Evolutionary conservation across 352 stramenopile genomes (phyloP).

Genomic region (Phytophthora rubi): DNA sequence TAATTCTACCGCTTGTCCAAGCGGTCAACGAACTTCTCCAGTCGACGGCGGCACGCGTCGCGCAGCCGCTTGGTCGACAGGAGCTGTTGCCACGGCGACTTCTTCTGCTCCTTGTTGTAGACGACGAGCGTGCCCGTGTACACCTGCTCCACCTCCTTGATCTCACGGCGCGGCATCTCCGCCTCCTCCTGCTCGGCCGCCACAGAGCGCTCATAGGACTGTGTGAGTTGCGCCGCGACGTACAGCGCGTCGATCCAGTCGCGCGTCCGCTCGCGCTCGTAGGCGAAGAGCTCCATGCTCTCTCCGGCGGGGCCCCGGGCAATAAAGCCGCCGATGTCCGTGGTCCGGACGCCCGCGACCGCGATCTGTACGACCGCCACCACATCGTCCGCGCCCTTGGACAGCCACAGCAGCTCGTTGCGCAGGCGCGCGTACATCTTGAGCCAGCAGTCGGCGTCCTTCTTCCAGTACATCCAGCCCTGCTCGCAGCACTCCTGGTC

Average conservation of each 20-base stretch:
- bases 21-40: conserved; percentile 69
- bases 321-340: conserved; percentile 55
- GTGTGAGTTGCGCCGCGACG: conserved; percentile 62
- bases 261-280: conserved; percentile 57
- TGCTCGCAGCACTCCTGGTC: conserved; percentile 39
- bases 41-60: conserved; percentile 50
- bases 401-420: conserved; percentile 76
- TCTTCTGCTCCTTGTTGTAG: conserved; percentile 67
- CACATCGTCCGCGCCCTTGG: conserved; percentile 43
- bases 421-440: conserved; percentile 78
- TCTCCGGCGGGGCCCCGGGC: conserved; percentile 61
- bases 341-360: conserved; percentile 55
- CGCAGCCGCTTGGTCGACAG: conserved; percentile 43
- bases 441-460: conserved; percentile 66
- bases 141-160: conserved; percentile 48
- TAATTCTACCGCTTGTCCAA: conserved; percentile 54
- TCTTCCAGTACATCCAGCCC: conserved; percentile 85
- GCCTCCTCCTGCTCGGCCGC: conserved; percentile 26
- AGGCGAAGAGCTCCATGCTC: conserved; percentile 80
- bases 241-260: conserved; percentile 74
- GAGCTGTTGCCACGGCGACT: conserved; percentile 53
- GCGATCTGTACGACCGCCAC: conserved; percentile 76
- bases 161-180: conserved; percentile 27
- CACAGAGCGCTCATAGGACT: conserved; percentile 52
- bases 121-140: conserved; percentile 75